Evolutionary conservation across 163 green algal species (phyloP).

Genomic region (Chlorella variabilis): DNA sequence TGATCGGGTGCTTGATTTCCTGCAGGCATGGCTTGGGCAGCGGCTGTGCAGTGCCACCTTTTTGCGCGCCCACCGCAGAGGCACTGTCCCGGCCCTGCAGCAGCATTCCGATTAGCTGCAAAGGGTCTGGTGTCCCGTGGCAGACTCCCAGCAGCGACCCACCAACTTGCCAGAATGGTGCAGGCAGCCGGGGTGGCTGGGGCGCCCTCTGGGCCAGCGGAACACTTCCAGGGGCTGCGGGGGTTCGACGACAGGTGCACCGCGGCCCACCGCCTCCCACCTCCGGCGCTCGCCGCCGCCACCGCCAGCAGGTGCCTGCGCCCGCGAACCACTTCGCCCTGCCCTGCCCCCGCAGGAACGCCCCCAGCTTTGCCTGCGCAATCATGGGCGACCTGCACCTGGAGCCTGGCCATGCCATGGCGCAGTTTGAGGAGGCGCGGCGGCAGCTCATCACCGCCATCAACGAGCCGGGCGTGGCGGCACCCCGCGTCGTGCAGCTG

Average conservation of each 20-base stretch:
- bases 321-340: neutral
- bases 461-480: slow-evolving; percentile 1
- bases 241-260: slow-evolving; percentile 28
- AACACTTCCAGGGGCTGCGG: slow-evolving; percentile 12
- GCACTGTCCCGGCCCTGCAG: too few relatives aligned
- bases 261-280: neutral
- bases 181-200: too few relatives aligned
- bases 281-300: neutral
- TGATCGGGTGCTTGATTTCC: too few relatives aligned
- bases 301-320: neutral
- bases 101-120: too few relatives aligned
- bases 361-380: slow-evolving; percentile 39
- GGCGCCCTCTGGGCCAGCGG: too few relatives aligned
- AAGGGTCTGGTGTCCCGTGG: too few relatives aligned
- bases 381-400: slow-evolving; percentile 84
- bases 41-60: too few relatives aligned
- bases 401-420: slow-evolving; percentile 57
- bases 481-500: slow-evolving; percentile 76
- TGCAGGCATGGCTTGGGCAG: too few relatives aligned
- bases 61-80: too few relatives aligned
- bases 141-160: too few relatives aligned
- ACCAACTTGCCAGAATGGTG: neutral
- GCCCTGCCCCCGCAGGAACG: neutral
- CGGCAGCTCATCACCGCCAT: slow-evolving; percentile 62
- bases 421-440: slow-evolving; percentile 54